phyloP scores from a whole-genome alignment of 1,139 yeast genomes.

The Yamadazyma aaseri region DNA sequence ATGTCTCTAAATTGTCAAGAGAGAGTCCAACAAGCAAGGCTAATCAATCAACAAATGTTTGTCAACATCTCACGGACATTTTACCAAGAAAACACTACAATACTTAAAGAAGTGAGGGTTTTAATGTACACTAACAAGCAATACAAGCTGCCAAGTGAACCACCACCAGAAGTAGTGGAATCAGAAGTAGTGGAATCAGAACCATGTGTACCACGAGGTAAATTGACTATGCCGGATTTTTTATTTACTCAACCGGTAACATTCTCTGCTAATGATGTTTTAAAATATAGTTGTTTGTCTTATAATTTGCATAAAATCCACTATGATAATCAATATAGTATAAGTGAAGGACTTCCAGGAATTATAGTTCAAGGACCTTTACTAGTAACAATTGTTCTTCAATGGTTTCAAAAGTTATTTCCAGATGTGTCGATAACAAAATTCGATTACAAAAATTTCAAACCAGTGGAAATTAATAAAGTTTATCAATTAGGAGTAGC shows the following conservation, averaged over 20 bases:
- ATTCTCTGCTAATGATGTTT: constrained; percentile 8
- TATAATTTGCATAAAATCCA: constrained; percentile 85
- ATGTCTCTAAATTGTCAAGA: constrained; percentile 45
- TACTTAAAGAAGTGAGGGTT: constrained; percentile 29
- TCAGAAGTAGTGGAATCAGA: not conserved
- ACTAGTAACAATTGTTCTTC: constrained; percentile 56
- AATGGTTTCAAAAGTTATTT: constrained; percentile 36
- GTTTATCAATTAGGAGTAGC: constrained; percentile 1
- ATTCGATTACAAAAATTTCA: constrained; percentile 49
- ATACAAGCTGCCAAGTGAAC: constrained; percentile 7
- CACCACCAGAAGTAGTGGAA: not conserved
- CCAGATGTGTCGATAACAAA: constrained; percentile 14
- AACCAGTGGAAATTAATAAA: constrained; percentile 28
- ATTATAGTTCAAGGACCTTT: constrained; percentile 83
- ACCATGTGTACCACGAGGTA: constrained; percentile 1
- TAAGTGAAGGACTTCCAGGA: constrained; percentile 58
- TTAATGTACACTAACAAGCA: constrained; percentile 37
- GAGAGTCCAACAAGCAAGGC: constrained; percentile 33
- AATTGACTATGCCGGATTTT: not conserved
- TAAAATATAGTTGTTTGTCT: constrained; percentile 68
- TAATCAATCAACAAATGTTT: constrained; percentile 34
- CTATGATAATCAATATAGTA: constrained; percentile 57
- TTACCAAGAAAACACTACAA: constrained; percentile 6
- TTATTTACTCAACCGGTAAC: not conserved
- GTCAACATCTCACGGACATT: constrained; percentile 42